Evolutionary conservation across 1,139 yeast genomes (phyloP), one percentile per base, ranked within the genome.

Genomic region (Blastobotrys elegans): DNA sequence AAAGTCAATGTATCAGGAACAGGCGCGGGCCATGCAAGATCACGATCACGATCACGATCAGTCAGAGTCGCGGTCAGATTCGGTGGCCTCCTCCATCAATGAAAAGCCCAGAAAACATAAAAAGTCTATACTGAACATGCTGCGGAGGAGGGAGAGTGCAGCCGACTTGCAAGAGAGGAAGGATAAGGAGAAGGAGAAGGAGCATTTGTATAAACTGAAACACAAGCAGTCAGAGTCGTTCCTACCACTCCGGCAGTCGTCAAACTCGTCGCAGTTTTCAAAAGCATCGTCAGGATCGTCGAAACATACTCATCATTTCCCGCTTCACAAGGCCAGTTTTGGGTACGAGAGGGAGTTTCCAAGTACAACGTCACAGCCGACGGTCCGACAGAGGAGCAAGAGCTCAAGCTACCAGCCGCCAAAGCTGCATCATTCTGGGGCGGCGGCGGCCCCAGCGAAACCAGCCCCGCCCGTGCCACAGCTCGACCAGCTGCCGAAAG

Each of bases 101-200:
- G 54, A 50, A 32, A 46, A 40, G 24, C 53, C n/a, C 49, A 48
- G 41, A 44, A 50, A 38, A 46, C 44, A 47, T 27, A 52, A 51
- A 39, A 50, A 51, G 42, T 56, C 62, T 2, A 54, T 60, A 30
- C 42, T 60, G 20, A 56, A 58, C 39, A 48, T 58, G 20, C 55
- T 58, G 6, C 51, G 53, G 17, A 51, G 63, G 13, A 52, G 62
- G 5, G 64, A 60, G 21, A 56, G 59, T 7, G 47, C 53, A n/a
- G 50, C 55, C 1, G 63, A 56, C 26, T 44, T 53, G 26, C 39
- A 49, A 11, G 48, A 49, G 10, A 37, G 42, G 21, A 40, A 39
- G 40, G 16, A 37, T 3, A 37, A 37, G 3, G 34, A 44, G n/a
- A 33, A 34, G n/a, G 33, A 5, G 13, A 35, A 21, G 13, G 34